Conservation (phyloP, 2,329 filamentous ascomycete genomes). For the Trichoderma atroviride region DNA sequence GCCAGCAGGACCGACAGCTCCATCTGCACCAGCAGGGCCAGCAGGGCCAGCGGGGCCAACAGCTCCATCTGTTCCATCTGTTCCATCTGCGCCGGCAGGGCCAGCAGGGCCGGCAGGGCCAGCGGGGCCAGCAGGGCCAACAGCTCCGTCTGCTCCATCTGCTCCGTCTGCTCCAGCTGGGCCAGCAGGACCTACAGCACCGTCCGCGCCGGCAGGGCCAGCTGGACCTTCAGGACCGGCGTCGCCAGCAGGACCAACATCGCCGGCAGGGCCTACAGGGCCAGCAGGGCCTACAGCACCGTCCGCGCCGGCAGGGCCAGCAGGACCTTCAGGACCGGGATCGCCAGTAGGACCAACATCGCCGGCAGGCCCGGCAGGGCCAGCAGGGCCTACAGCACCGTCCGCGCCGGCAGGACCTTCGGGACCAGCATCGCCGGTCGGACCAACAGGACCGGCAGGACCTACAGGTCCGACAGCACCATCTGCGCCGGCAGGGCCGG, state of each 20-base stretch:
- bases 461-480: neutral
- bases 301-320: too few relatives aligned
- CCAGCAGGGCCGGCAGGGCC: too few relatives aligned
- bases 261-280: neutral
- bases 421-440: neutral
- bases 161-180: neutral
- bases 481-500: neutral
- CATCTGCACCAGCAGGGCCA: too few relatives aligned
- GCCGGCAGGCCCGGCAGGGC: neutral
- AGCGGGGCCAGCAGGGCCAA: neutral
- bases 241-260: neutral
- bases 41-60: too few relatives aligned
- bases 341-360: neutral
- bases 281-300: neutral
- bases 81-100: too few relatives aligned
- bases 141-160: neutral
- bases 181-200: neutral
- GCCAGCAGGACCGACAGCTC: too few relatives aligned
- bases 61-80: too few relatives aligned
- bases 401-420: neutral
- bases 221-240: neutral
- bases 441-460: neutral
- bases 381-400: neutral
- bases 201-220: too few relatives aligned
- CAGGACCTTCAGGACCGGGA: neutral